Conservation (phyloP, 192 early-diverging fungal species). For the Coemansia sp. region DNA sequence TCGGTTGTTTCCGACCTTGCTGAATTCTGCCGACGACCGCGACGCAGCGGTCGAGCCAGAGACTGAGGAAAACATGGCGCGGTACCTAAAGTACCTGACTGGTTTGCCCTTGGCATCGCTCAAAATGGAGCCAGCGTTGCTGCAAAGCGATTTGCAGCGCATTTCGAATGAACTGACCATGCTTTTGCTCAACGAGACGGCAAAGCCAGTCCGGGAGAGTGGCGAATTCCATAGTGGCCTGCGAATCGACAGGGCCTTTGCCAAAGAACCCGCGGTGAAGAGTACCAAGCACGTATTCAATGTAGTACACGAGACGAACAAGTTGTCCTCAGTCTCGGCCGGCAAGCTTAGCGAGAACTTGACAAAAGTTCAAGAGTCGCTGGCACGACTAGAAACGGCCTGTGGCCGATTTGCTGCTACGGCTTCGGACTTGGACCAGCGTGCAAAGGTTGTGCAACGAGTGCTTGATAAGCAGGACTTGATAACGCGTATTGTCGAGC, state of each 20-base stretch:
- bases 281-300: constrained; percentile 17
- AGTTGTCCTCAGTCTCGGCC: constrained; percentile 7
- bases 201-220: constrained; percentile 3
- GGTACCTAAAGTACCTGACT: constrained; percentile 50
- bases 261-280: background rate
- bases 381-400: constrained; percentile 30
- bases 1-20: constrained; percentile 34
- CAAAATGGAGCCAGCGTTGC: constrained; percentile 42
- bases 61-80: constrained; percentile 32
- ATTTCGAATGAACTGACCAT: constrained; percentile 44
- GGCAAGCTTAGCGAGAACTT: constrained; percentile 13
- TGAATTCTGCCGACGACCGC: constrained; percentile 10
- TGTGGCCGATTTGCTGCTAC: constrained; percentile 27
- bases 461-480: constrained; percentile 52
- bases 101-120: constrained; percentile 39
- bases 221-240: background rate
- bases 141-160: constrained; percentile 49
- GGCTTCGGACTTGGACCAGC: constrained; percentile 37
- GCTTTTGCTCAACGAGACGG: constrained; percentile 41
- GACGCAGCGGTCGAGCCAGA: constrained; percentile 20
- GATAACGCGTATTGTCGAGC: constrained; percentile 45
- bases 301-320: constrained; percentile 24
- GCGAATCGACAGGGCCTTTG: background rate
- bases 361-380: constrained; percentile 22
- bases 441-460: constrained; percentile 33